phyloP scores from a whole-genome alignment of 2,329 filamentous ascomycete genomes.

The Talaromyces funiculosus region DNA sequence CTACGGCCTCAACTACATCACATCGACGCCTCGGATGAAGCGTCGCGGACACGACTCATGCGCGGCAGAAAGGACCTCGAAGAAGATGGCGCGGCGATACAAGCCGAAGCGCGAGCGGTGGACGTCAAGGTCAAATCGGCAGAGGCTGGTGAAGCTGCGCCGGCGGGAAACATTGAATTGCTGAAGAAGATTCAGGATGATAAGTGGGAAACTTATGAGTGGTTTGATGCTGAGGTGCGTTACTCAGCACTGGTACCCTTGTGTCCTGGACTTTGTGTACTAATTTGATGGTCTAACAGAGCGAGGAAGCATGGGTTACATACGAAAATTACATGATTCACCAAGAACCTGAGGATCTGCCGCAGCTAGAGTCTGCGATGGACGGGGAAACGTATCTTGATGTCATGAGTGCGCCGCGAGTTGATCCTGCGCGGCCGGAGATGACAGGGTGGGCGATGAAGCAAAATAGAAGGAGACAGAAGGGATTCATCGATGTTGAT shows the following conservation, averaged over 20 bases:
- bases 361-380: slow-evolving; percentile 50
- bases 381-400: slow-evolving; percentile 58
- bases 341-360: slow-evolving; percentile 38
- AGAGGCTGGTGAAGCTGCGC: slow-evolving; percentile 59
- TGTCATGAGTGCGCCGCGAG: slow-evolving; percentile 53
- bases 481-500: slow-evolving; percentile 13
- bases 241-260: neutral
- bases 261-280: neutral
- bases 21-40: slow-evolving; percentile 75
- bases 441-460: slow-evolving; percentile 43
- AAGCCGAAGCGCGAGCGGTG: slow-evolving; percentile 64
- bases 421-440: slow-evolving; percentile 39
- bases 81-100: slow-evolving; percentile 40
- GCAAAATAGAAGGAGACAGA: slow-evolving; percentile 35
- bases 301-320: slow-evolving; percentile 65
- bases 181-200: slow-evolving; percentile 76
- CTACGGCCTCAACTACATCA: slow-evolving; percentile 90
- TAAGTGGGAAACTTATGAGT: slow-evolving; percentile 71
- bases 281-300: slow-evolving; percentile 29
- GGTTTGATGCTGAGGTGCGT: slow-evolving; percentile 68
- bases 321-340: slow-evolving; percentile 69
- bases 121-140: slow-evolving; percentile 81
- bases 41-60: slow-evolving; percentile 36
- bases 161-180: slow-evolving; percentile 68
- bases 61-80: slow-evolving; percentile 35